Conservation (phyloP, 208 protist genomes). For the Herpetomonas muscarum region DNA sequence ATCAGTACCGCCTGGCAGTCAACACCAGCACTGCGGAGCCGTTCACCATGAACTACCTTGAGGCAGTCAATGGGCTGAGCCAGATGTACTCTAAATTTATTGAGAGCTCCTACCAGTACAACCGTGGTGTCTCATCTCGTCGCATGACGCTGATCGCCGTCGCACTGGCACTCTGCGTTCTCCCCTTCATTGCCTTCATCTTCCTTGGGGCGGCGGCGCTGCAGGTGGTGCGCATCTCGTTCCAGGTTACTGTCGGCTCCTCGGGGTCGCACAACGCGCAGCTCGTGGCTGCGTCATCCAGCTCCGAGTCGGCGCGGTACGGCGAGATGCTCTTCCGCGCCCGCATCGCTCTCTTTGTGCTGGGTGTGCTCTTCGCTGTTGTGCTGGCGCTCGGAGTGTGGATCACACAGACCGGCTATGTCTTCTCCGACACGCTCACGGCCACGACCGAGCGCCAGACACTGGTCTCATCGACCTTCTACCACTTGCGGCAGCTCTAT, state of each 20-base stretch:
- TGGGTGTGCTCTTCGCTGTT: constrained; percentile 4
- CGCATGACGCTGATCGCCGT: neutral
- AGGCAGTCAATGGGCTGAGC: neutral
- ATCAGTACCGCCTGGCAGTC: neutral
- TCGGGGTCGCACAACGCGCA: neutral
- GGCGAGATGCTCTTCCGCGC: constrained; percentile 7
- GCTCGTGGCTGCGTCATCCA: neutral
- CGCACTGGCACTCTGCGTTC: neutral
- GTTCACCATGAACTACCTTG: neutral
- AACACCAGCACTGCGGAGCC: neutral
- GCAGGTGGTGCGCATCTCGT: neutral
- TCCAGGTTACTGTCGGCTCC: neutral
- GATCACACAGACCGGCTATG: constrained; percentile 12
- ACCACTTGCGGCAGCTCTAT: constrained; percentile 5
- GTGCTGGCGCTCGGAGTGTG: constrained; percentile 10
- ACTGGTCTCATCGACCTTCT: neutral
- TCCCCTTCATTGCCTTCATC: neutral
- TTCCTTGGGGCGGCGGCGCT: neutral
- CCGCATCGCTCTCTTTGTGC: neutral
- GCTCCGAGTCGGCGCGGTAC: constrained; percentile 5
- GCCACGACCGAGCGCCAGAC: neutral
- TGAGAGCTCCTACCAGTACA: neutral
- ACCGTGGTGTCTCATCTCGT: too few species aligned
- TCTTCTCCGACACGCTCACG: constrained; percentile 7
- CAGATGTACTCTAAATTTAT: neutral